A percentile compares a stretch with the other conserved stretches of the same genome.
Conservation (phyloP, 2,329 filamentous ascomycete genomes). For the Lachnellula occidentalis region DNA sequence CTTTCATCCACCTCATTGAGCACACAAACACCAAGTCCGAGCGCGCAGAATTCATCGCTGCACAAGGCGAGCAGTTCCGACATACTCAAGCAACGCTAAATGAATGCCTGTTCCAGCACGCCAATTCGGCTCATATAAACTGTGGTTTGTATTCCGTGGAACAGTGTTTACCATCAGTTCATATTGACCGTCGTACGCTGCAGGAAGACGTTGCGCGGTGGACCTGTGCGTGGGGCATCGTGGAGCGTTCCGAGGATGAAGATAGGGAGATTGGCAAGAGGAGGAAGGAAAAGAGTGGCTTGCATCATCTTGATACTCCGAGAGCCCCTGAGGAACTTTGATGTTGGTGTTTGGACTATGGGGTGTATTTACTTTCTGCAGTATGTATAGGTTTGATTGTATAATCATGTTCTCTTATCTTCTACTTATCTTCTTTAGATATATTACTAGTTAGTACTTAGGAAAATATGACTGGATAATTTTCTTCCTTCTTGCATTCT, state of each 20-base stretch:
- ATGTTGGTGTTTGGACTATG: too few species aligned
- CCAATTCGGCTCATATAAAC: not conserved
- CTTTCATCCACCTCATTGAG: conserved; percentile 26
- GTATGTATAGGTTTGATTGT: too few species aligned
- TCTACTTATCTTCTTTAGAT: too few species aligned
- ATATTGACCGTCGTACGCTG: not conserved
- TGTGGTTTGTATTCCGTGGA: not conserved
- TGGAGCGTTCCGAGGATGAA: not conserved
- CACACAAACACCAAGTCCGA: conserved; percentile 26
- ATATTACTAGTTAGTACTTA: too few species aligned
- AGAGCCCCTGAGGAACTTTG: too few species aligned
- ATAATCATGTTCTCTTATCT: too few species aligned
- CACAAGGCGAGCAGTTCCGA: conserved; percentile 19
- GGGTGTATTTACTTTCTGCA: too few species aligned
- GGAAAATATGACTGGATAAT: too few species aligned
- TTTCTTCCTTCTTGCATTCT: too few species aligned
- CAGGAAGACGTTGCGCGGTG: not conserved
- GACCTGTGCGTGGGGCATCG: not conserved
- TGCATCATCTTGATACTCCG: too few species aligned
- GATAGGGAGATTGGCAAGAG: not conserved
- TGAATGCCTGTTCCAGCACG: conserved; percentile 4
- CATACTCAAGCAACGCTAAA: conserved; percentile 27
- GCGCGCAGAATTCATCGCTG: conserved; percentile 22
- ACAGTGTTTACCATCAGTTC: not conserved
- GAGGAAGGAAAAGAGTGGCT: too few species aligned